Base-by-base conservation (phyloP, 148 eudicot genomes). In the Amaranthus cruentus region DNA sequence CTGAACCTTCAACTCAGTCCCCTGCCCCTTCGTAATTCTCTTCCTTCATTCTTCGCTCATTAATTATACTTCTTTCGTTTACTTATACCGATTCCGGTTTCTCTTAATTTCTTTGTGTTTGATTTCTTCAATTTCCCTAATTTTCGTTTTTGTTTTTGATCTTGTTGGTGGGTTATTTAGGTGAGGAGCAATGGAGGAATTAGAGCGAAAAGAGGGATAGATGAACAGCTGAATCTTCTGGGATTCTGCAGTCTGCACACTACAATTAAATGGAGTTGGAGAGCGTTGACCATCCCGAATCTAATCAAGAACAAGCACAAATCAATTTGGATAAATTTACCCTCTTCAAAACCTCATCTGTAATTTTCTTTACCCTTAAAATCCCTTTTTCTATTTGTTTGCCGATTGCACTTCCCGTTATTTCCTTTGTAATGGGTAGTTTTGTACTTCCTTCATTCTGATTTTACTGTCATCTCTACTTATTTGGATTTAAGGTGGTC, bases 321-420 rank as follows among this genome's bases (percentile, higher is more conserved):
- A 9, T 59, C 48, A 58, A 73, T 74, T 73, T 83, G 68, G 83
- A 80, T 54, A 66, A 75, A 38, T 80, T 83, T 48, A 65, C 73
- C 62, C 83, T 83, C 48, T 83, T 64, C 66, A 50, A 77, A 61
- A 83, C 80, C 6, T 50, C 46, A 38, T 59, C 73, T 9, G 86
- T 83, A 77, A 65, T n/a, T 70, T 50, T 61, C 73, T 72, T 61
- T 0, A 15, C 50, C 58, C 73, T 58, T 54, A 9, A 52, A 4
- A 60, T 73, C 9, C 15, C 9, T n/a, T 18, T 51, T 38, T 15
- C 13, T 53, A 0, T 28, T 54, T 10, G 4, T 44, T 15, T 12
- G 6, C 48, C 18, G 18, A 18, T 18, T 18, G 18, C 18, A 18
- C 18, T 18, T 18, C 18, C 18, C 18, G 18, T 18, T 18, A 18